Evolutionary conservation across 192 early-diverging fungal species (phyloP), one percentile per base, ranked within the genome.

Genomic region (Polychytrium aggregatum): DNA sequence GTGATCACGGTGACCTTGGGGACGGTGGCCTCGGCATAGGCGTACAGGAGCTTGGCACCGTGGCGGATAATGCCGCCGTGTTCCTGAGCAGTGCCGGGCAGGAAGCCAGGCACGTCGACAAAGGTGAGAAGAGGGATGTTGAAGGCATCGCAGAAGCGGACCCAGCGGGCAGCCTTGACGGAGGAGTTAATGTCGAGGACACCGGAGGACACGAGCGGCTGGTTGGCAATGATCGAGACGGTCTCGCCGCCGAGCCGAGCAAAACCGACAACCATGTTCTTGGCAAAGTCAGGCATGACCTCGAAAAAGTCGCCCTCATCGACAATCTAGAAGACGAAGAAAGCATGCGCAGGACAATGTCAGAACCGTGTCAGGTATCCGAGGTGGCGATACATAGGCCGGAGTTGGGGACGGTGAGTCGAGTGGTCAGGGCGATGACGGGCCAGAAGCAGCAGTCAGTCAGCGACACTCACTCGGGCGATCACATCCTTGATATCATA

Each of bases 61-160:
- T 97, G 81, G 13, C 88, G 76, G 64, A 97, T 97, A 49, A 97
- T 95, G 22, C 93, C 93, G 31, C 76, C 76, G 64, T 97, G 93
- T 63, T 97, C 93, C 66, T 97, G 93, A 16, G 74, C 72, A 31
- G 85, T 88, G 20, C 93, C 93, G 1, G 93, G 93, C 37, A 97
- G 60, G 68, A 97, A 97, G 18, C 93, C 93, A 24, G 93, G 93
- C 2, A 97, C 93, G 50, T 97, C 93, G 26, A 97, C 93, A 34
- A 97, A 73, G 11, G 93, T 93, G 25, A 97, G 44, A 20, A 97
- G 56, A 2, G 93, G 93, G 50, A 97, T 90, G 53, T 87, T 86
- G 70, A 97, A 97, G 0, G 91, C 88, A 62, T 97, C 93, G 63
- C 84, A 87, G 68, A 97, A 97, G 6, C 93, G 76, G 52, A 97